These are phyloP conservation scores for Teratosphaeriaceae sp. DNA, from an alignment of 2,329 filamentous ascomycete genomes.

Conservation along the genomic window DNA sequence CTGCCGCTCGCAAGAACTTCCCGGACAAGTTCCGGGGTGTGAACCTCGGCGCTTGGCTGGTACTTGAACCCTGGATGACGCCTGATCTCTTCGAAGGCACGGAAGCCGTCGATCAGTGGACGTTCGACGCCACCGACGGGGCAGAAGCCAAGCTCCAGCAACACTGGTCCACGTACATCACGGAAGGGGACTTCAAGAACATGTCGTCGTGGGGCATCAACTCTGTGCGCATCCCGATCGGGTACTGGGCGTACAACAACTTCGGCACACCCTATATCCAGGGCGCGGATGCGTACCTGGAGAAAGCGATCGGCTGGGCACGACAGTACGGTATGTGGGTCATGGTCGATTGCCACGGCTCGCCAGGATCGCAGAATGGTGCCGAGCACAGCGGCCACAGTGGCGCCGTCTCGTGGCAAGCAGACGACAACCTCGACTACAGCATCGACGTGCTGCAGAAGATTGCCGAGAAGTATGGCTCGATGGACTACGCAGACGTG, in stretches of 20 bases:
- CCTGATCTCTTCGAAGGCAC: conserved; percentile 29
- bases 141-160: conserved; percentile 23
- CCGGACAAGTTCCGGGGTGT: conserved; percentile 24
- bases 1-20: neutral
- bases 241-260: conserved; percentile 46
- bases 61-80: conserved; percentile 33
- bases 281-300: conserved; percentile 42
- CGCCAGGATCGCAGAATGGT: conserved; percentile 46
- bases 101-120: conserved; percentile 32
- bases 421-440: conserved; percentile 24
- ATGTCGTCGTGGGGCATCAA: conserved; percentile 33
- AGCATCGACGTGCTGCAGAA: conserved; percentile 33
- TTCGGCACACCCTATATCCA: conserved; percentile 37
- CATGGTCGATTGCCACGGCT: conserved; percentile 47
- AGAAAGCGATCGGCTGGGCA: conserved; percentile 45
- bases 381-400: conserved; percentile 32
- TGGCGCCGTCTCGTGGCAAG: conserved; percentile 25
- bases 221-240: conserved; percentile 44
- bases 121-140: conserved; percentile 29
- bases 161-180: conserved; percentile 34
- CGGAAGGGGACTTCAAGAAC: conserved; percentile 33
- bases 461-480: conserved; percentile 36
- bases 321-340: conserved; percentile 39
- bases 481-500: conserved; percentile 33
- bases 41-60: conserved; percentile 33